Evolutionary conservation across 2,329 filamentous ascomycete species (phyloP).

Genomic region (Penicillium sp.): DNA sequence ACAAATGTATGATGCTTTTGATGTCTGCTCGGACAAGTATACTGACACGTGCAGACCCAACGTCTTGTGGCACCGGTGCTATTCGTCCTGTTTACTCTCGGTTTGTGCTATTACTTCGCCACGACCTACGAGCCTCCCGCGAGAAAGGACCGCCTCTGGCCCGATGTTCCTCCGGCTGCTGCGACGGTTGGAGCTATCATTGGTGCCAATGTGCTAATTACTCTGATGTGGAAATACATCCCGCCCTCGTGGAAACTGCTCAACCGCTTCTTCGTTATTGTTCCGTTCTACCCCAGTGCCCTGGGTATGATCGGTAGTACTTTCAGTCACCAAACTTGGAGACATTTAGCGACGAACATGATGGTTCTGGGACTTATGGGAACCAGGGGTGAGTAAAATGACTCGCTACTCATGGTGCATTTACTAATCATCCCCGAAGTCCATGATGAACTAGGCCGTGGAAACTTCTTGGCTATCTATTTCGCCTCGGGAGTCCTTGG

Average conservation of each 20-base stretch:
- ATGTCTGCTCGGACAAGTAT: background rate
- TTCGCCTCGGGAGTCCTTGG: slow-evolving; percentile 46
- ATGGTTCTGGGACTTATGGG: slow-evolving; percentile 52
- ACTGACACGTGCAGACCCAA: slow-evolving; percentile 28
- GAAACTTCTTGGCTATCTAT: slow-evolving; percentile 52
- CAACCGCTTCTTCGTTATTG: slow-evolving; percentile 53
- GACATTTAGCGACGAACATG: slow-evolving; percentile 53
- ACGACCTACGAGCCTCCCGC: slow-evolving; percentile 48
- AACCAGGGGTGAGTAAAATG: slow-evolving; percentile 37
- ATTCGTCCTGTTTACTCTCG: slow-evolving; percentile 36
- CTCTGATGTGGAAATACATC: slow-evolving; percentile 47
- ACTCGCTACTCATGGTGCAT: background rate
- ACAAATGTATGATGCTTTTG: slow-evolving; percentile 30
- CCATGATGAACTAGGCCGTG: slow-evolving; percentile 48
- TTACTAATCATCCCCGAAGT: slow-evolving; percentile 4
- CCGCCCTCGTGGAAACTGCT: slow-evolving; percentile 52
- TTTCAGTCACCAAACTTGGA: slow-evolving; percentile 53
- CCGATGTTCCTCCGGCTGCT: slow-evolving; percentile 46
- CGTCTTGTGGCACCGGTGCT: slow-evolving; percentile 47
- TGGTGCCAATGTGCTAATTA: slow-evolving; percentile 48
- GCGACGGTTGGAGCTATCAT: slow-evolving; percentile 51
- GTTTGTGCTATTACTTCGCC: slow-evolving; percentile 43
- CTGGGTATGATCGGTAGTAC: slow-evolving; percentile 50
- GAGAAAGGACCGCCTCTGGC: slow-evolving; percentile 46
- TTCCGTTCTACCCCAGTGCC: slow-evolving; percentile 50